phyloP scores from a whole-genome alignment of 306 rosid species.

The Pterocarpus santalinus region DNA sequence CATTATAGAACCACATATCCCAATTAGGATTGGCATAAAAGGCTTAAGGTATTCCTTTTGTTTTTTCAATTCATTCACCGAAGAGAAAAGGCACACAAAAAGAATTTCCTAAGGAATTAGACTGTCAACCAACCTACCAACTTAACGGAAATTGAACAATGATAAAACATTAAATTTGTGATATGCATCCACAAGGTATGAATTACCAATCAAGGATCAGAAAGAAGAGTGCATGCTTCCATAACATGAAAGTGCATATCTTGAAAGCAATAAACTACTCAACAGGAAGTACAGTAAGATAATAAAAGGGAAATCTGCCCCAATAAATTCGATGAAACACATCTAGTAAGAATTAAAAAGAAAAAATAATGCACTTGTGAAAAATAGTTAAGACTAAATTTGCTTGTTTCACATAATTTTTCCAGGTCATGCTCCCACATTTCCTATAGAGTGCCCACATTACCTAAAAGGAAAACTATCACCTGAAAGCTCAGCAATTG shows the following conservation, averaged over 20 bases:
- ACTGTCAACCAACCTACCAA: not conserved
- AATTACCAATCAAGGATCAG: not conserved
- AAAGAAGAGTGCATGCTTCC: constrained; percentile 3
- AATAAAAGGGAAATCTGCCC: not conserved
- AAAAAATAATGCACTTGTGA: not conserved
- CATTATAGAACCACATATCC: not conserved
- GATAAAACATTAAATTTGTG: constrained; percentile 15
- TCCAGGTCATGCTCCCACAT: constrained; percentile 6
- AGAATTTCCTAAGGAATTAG: not conserved
- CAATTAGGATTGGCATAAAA: not conserved
- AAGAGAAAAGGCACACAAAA: not conserved
- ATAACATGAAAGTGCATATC: constrained; percentile 16
- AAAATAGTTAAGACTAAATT: constrained; percentile 16
- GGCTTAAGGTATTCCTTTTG: not conserved
- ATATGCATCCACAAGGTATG: not conserved
- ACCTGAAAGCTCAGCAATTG: constrained; percentile 17
- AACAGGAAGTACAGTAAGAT: constrained; percentile 28
- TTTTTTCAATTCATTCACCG: not conserved
- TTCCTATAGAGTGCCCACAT: not conserved
- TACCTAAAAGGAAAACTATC: not conserved
- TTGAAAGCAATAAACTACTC: constrained; percentile 3
- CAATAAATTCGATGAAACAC: constrained; percentile 9
- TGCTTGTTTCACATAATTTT: not conserved
- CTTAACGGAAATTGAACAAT: constrained; percentile 8
- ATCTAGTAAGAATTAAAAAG: not conserved